Conservation (phyloP, 306 rosid species). For the Ormosia emarginata region DNA sequence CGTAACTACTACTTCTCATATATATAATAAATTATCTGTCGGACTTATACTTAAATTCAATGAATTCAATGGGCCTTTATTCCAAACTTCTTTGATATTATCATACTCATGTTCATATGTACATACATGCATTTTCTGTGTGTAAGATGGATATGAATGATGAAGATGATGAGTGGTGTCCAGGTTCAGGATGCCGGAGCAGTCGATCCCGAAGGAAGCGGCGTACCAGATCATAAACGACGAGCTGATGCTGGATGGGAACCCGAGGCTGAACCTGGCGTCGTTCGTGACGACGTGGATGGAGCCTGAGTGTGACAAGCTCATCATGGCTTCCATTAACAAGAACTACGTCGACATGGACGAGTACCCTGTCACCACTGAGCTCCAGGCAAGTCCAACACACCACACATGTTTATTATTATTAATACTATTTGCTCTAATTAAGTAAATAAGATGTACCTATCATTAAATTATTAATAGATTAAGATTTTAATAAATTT, state of each 20-base stretch:
- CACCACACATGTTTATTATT: no score
- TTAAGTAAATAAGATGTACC: no score
- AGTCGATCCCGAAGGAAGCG: slow-evolving; percentile 42
- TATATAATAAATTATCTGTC: no score
- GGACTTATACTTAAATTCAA: no score
- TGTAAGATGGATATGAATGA: no score
- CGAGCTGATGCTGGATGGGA: slow-evolving; percentile 39
- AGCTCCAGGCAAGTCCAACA: slow-evolving; percentile 36
- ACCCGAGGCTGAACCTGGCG: slow-evolving; percentile 36
- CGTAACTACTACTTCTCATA: no score
- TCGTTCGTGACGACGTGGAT: slow-evolving; percentile 40
- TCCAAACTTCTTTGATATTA: not conserved
- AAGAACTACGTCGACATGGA: slow-evolving; percentile 96
- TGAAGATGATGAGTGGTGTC: not conserved
- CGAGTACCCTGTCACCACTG: slow-evolving; percentile 93
- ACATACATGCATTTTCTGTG: no score
- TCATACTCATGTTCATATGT: not conserved
- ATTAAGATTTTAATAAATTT: no score
- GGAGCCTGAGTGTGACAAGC: slow-evolving; percentile 73
- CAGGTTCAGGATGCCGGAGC: slow-evolving; percentile 35
- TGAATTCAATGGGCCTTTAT: no score
- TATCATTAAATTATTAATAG: no score
- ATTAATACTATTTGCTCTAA: no score
- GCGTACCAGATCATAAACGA: slow-evolving; percentile 47
- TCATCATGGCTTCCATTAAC: slow-evolving; percentile 69